These are phyloP conservation scores for Xylaria hypoxylon DNA, from an alignment of 2,329 filamentous ascomycete species.

Conservation along the genomic window DNA sequence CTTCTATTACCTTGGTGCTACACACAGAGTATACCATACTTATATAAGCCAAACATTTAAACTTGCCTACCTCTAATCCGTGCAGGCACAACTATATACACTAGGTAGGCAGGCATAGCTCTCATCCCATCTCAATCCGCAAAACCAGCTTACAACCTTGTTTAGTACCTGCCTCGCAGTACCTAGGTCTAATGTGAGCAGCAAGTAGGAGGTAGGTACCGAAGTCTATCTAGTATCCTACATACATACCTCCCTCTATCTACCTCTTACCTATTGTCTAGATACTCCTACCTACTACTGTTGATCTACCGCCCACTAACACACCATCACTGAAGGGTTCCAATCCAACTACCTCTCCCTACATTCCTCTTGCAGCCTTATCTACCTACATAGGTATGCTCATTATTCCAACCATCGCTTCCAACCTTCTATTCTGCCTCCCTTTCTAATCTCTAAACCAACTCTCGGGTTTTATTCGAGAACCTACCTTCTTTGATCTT, in stretches of 20 bases:
- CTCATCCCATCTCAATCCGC: neutral
- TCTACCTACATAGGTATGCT: conserved; percentile 14
- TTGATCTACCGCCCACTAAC: conserved; percentile 19
- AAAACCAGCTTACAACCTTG: conserved; percentile 8
- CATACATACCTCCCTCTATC: neutral
- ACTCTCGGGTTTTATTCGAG: conserved; percentile 22
- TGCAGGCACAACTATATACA: no score
- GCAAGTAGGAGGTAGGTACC: neutral
- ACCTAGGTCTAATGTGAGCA: neutral
- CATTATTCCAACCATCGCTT: conserved; percentile 8
- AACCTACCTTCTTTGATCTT: conserved; percentile 28
- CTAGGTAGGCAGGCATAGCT: no score
- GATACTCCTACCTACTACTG: neutral
- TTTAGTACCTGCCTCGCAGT: conserved; percentile 3
- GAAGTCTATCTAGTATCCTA: neutral
- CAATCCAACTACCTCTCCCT: conserved; percentile 33
- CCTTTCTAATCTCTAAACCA: conserved; percentile 8
- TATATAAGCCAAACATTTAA: no score
- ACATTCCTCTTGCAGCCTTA: conserved; percentile 34
- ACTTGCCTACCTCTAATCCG: no score
- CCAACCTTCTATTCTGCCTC: conserved; percentile 6
- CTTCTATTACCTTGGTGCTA: neutral
- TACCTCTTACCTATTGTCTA: neutral
- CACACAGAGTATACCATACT: neutral
- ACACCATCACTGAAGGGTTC: conserved; percentile 7